Evolutionary conservation across 192 early-diverging fungal genomes (phyloP).

Genomic region (Backusella australiensis): DNA sequence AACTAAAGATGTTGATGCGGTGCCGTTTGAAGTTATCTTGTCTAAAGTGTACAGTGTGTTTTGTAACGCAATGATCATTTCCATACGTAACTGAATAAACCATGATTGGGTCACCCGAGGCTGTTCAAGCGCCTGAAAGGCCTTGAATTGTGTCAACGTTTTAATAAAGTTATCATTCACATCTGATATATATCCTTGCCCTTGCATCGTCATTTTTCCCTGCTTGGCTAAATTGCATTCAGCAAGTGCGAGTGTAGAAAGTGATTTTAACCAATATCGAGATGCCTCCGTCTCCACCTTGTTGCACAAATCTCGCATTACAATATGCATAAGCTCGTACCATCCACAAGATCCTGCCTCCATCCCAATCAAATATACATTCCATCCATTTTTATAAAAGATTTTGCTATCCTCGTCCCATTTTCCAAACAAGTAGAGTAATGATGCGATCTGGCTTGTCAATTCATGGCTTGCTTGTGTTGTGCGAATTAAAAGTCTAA

Average conservation of each 20-base stretch:
- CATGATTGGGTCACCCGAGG: constrained; percentile 11
- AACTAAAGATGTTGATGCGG: background rate
- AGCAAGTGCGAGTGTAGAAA: constrained; percentile 11
- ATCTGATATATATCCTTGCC: background rate
- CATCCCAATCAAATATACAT: constrained; percentile 19
- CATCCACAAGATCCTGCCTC: constrained; percentile 22
- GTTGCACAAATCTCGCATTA: constrained; percentile 7
- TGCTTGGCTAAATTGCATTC: constrained; percentile 13
- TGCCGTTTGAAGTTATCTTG: background rate
- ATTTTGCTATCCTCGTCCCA: constrained; percentile 4
- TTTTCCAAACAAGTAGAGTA: constrained; percentile 15
- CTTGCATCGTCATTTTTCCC: background rate
- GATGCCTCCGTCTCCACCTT: constrained; percentile 22
- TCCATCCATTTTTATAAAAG: constrained; percentile 13
- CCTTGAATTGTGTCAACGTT: constrained; percentile 15
- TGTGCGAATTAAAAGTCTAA: constrained; percentile 14
- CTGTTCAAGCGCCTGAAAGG: constrained; percentile 14
- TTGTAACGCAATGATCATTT: constrained; percentile 21
- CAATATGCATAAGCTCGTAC: constrained; percentile 23
- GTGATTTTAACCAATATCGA: constrained; percentile 17
- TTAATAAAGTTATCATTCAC: constrained; percentile 9
- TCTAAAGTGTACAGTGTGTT: constrained; percentile 3
- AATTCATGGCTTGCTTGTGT: background rate
- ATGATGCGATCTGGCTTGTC: background rate
- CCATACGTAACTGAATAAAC: constrained; percentile 27